A percentile compares a stretch with the other conserved stretches of the same genome.
Evolutionary conservation across 139 green algal genomes (phyloP).

Genomic region (Desmodesmus armatus): DNA sequence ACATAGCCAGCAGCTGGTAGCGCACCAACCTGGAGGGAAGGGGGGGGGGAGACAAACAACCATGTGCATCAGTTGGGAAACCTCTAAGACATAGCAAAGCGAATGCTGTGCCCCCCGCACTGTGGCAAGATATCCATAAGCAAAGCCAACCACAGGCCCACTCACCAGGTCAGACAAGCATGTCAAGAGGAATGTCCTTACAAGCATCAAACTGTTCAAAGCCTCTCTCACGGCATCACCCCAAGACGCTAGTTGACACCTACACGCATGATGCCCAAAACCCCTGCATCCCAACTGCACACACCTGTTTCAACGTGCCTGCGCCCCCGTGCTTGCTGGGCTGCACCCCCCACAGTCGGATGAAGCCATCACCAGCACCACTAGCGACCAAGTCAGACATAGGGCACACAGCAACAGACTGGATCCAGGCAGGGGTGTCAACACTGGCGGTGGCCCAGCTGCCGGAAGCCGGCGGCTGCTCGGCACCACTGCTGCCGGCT

Average conservation of each 20-base stretch:
- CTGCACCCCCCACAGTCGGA: constrained; percentile 87
- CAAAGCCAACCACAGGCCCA: too few species aligned
- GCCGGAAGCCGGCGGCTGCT: constrained; percentile 49
- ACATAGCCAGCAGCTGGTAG: constrained; percentile 90
- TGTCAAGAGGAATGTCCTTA: too few species aligned
- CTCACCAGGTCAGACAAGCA: too few species aligned
- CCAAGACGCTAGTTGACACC: too few species aligned
- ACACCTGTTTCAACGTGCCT: constrained; percentile 4
- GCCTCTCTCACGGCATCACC: too few species aligned
- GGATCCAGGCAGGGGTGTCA: constrained; percentile 77
- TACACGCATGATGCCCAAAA: too few species aligned
- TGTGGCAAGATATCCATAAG: too few species aligned
- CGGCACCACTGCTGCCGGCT: constrained; percentile 4
- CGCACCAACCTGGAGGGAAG: constrained; percentile 65
- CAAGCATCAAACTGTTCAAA: too few species aligned
- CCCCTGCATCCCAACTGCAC: constrained; percentile 38
- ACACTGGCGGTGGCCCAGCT: constrained; percentile 30
- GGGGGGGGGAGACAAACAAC: too few species aligned
- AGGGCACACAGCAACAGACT: constrained; percentile 74
- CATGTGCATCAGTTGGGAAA: not conserved
- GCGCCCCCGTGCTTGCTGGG: constrained; percentile 46
- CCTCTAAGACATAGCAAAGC: too few species aligned
- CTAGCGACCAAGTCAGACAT: constrained; percentile 85
- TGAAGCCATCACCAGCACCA: constrained; percentile 88
- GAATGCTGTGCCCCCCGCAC: too few species aligned